Conservation (phyloP, 2,329 filamentous ascomycete genomes). For the Pseudodiploospora longispora region DNA sequence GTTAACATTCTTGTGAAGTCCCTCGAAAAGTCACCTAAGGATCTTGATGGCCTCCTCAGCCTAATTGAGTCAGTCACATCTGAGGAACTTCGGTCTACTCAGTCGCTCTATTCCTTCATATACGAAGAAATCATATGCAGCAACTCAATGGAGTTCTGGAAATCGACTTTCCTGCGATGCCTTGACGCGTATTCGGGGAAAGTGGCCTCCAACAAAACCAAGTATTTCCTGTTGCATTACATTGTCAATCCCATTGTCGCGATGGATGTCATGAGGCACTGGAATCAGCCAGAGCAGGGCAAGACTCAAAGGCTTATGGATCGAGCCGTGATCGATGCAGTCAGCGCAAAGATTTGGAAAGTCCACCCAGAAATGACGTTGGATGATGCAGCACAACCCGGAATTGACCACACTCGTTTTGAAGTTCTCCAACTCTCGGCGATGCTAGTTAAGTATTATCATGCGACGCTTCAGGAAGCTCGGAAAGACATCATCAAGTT, state of each 20-base stretch:
- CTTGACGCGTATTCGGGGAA: constrained; percentile 80
- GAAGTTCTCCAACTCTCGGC: constrained; percentile 92
- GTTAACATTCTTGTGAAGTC: constrained; percentile 80
- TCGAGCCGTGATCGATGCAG: constrained; percentile 75
- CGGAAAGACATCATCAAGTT: constrained; percentile 99
- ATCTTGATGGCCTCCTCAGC: constrained; percentile 76
- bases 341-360: constrained; percentile 91
- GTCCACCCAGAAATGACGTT: constrained; percentile 72
- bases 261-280: constrained; percentile 87
- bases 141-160: constrained; percentile 80
- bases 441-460: constrained; percentile 91
- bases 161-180: constrained; percentile 71
- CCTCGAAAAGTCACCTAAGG: constrained; percentile 63
- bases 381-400: constrained; percentile 75
- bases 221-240: constrained; percentile 85
- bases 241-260: constrained; percentile 93
- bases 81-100: constrained; percentile 70
- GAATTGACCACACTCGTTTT: constrained; percentile 92
- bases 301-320: constrained; percentile 71
- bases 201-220: constrained; percentile 75
- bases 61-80: constrained; percentile 77
- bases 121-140: constrained; percentile 78
- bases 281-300: constrained; percentile 49
- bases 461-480: constrained; percentile 77
- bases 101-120: constrained; percentile 71